Percentiles rank a stretch among this genome's conserved stretches.
These are phyloP conservation scores for Neonectria neomacrospora DNA, from an alignment of 2,329 filamentous ascomycete species.

Conservation along the genomic window DNA sequence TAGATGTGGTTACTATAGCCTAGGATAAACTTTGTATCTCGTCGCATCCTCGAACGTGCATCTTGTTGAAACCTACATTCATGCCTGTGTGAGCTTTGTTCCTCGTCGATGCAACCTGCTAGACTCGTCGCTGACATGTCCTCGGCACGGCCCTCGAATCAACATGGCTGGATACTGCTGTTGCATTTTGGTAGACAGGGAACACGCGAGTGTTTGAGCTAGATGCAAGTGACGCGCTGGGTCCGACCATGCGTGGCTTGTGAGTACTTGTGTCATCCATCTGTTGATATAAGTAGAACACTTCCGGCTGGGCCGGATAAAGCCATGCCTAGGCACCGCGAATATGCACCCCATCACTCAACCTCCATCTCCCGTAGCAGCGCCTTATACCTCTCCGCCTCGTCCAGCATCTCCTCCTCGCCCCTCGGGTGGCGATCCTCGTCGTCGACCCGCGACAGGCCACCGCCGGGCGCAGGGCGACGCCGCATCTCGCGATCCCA, in stretches of 20 bases:
- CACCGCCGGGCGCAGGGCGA: constrained; percentile 62
- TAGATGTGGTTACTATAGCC: neutral
- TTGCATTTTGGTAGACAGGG: neutral
- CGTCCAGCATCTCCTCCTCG: constrained; percentile 80
- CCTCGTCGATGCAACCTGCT: neutral
- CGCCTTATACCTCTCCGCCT: constrained; percentile 74
- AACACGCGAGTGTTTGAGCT: too few species aligned
- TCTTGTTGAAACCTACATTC: neutral
- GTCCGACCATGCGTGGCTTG: neutral
- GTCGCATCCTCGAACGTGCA: neutral
- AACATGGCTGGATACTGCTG: neutral
- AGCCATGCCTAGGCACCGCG: neutral
- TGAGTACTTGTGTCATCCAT: too few species aligned
- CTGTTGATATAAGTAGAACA: neutral
- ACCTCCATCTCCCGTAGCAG: constrained; percentile 58
- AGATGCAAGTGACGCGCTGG: neutral
- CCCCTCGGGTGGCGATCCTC: constrained; percentile 73
- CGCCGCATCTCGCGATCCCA: constrained; percentile 59
- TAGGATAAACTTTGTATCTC: neutral
- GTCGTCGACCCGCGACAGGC: constrained; percentile 78
- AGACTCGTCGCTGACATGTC: constrained; percentile 10
- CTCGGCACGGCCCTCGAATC: neutral
- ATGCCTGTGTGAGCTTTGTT: neutral
- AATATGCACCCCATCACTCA: constrained; percentile 28
- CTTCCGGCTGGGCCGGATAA: neutral